phyloP scores from a whole-genome alignment of 1,284 basidiomycete genomes.

The Malassezia cuniculi region DNA sequence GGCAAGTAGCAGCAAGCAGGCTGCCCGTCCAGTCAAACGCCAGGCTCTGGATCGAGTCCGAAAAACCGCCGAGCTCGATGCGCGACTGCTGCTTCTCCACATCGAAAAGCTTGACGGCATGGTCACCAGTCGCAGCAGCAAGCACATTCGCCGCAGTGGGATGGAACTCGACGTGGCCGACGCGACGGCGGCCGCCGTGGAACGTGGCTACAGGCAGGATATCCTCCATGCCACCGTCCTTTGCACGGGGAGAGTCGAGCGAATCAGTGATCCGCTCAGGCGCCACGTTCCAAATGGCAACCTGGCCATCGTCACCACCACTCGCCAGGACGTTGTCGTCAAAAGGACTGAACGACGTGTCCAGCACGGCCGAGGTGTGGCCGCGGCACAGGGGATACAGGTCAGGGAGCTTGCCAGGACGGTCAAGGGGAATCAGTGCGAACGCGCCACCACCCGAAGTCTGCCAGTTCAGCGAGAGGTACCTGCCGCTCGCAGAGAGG shows the following conservation, averaged over 20 bases:
- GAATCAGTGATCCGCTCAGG: constrained; percentile 45
- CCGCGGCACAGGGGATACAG: constrained; percentile 79
- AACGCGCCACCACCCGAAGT: constrained; percentile 87
- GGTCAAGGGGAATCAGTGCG: constrained; percentile 63
- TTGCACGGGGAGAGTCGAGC: constrained; percentile 48
- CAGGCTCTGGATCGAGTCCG: constrained; percentile 74
- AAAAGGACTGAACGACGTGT: constrained; percentile 93
- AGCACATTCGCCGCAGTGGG: constrained; percentile 78
- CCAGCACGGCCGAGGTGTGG: constrained; percentile 69
- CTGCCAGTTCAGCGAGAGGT: constrained; percentile 87
- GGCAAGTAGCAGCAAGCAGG: constrained; percentile 55
- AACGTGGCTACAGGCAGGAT: constrained; percentile 57
- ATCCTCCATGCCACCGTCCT: constrained; percentile 48
- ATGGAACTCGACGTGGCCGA: constrained; percentile 89
- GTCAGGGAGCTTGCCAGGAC: constrained; percentile 62
- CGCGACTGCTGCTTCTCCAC: constrained; percentile 41
- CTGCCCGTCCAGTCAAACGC: constrained; percentile 73
- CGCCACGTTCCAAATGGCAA: constrained; percentile 75
- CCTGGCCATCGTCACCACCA: constrained; percentile 81
- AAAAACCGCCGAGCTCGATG: constrained; percentile 60
- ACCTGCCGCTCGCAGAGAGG: constrained; percentile 58
- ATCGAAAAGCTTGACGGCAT: constrained; percentile 83
- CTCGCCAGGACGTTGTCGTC: constrained; percentile 80
- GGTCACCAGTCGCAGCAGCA: constrained; percentile 74
- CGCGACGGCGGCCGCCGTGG: constrained; percentile 55